Evolutionary conservation across 495 filamentous ascomycete species (phyloP).

Genomic region (Coniosporium apollinis): DNA sequence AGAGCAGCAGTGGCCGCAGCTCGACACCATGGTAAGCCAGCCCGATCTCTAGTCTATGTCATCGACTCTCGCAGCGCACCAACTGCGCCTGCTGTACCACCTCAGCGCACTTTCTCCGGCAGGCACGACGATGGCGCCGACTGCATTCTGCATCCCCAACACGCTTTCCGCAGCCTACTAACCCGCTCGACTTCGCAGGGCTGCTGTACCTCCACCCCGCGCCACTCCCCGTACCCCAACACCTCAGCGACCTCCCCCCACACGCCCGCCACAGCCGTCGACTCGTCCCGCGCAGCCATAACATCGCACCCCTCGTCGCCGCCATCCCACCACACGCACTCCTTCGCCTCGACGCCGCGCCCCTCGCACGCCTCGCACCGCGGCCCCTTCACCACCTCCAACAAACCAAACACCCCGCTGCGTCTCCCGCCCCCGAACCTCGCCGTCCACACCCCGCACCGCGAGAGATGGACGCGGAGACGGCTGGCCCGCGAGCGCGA

Average conservation of each 20-base stretch:
- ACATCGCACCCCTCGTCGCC: conserved; percentile 2
- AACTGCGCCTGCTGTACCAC: too few relatives aligned
- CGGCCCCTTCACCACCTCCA: conserved; percentile 2
- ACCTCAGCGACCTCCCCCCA: conserved; percentile 5
- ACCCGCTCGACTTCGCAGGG: too few relatives aligned
- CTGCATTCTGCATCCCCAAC: not conserved
- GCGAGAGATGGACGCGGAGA: conserved; percentile 30
- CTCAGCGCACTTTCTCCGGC: too few relatives aligned
- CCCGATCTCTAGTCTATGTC: too few relatives aligned
- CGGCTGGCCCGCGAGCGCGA: conserved; percentile 22
- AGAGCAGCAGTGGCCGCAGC: too few relatives aligned
- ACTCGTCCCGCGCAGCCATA: conserved; percentile 9
- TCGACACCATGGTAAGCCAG: too few relatives aligned
- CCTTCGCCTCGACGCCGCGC: not conserved
- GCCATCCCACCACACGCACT: conserved; percentile 4
- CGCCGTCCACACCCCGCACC: conserved; percentile 16
- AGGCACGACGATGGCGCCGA: too few relatives aligned
- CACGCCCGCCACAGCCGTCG: conserved; percentile 4
- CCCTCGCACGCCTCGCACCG: conserved; percentile 5
- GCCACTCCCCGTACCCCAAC: conserved; percentile 1
- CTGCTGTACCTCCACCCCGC: conserved; percentile 6
- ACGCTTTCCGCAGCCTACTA: too few relatives aligned
- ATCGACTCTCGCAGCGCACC: too few relatives aligned
- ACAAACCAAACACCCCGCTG: conserved; percentile 8
- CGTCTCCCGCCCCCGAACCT: conserved; percentile 6